These are phyloP conservation scores for Salmacisia buchloeana DNA, from an alignment of 1,284 basidiomycete genomes.

Conservation along the genomic window DNA sequence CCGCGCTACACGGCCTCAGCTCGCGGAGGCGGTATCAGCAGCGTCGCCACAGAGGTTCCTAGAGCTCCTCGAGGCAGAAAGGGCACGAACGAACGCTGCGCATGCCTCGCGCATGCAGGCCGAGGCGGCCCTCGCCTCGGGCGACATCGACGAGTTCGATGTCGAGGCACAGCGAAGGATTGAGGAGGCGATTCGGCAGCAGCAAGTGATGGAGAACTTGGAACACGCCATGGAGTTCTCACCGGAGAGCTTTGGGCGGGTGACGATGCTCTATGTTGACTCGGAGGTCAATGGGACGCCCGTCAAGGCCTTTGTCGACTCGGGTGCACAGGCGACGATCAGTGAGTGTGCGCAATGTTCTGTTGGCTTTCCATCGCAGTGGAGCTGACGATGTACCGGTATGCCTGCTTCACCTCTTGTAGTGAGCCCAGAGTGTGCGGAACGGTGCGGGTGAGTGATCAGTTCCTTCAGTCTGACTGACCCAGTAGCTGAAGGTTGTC, in stretches of 20 bases:
- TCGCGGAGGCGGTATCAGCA: constrained; percentile 21
- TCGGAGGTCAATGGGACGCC: constrained; percentile 71
- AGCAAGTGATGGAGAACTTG: constrained; percentile 70
- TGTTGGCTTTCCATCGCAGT: neutral
- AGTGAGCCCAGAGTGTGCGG: constrained; percentile 94
- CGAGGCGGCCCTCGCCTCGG: constrained; percentile 68
- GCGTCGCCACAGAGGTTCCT: constrained; percentile 16
- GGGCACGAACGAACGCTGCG: constrained; percentile 14
- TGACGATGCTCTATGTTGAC: constrained; percentile 94
- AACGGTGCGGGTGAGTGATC: constrained; percentile 71
- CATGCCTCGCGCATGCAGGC: constrained; percentile 54
- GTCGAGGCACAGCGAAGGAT: constrained; percentile 76
- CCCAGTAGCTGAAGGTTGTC: too few species aligned
- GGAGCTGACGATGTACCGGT: neutral
- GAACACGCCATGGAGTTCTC: constrained; percentile 51
- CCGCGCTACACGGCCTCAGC: constrained; percentile 48
- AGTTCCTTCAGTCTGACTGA: neutral
- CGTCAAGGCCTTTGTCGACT: constrained; percentile 95
- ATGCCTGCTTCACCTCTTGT: neutral
- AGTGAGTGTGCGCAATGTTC: constrained; percentile 49
- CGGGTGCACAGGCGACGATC: constrained; percentile 92
- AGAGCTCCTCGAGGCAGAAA: constrained; percentile 22
- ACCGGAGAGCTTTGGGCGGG: constrained; percentile 87
- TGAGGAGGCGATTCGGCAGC: constrained; percentile 84
- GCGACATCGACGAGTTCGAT: constrained; percentile 78